Evolutionary conservation across 1,284 basidiomycete species (phyloP), one percentile per base, ranked within the genome.

Genomic region (Agaricales sp.): DNA sequence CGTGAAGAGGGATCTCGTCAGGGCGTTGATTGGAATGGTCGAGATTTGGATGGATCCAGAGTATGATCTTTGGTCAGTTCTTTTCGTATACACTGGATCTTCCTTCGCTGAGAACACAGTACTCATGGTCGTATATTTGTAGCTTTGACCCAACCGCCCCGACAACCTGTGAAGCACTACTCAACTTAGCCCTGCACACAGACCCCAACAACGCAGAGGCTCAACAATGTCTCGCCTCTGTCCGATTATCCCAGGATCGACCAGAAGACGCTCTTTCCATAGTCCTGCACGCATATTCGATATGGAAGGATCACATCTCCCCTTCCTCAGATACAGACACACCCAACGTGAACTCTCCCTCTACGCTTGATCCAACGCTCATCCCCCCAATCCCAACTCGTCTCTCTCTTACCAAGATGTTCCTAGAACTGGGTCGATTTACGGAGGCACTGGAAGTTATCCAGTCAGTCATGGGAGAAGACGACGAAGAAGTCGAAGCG

Each of bases 1-100:
- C 23, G 12, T 26, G 11, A 61, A 75, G 69, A 49, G 91, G 39
- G 19, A 82, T 59, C 84, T 87, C 35, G 83, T 92, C 3, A 73
- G 85, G n/a, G 90, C 91, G 1, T 70, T 95, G 21, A 79, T 95
- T 18, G 88, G 87, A 14, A 94, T 95, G 78, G 88, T 95, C 14
- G 93, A 96, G 64, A 86, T 96, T 23, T 97, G 92, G 87, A 92
- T 97, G 85, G 90, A 93, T 58, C 85, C 84, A 21, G 74, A 74
- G 1, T 82, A 84, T 56, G 92, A 95, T 69, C 70, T 97, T 44
- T 96, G 93, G 93, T 89, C 23, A 13, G 19, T 30, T 2, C 21
- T 11, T 3, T 41, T 26, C 24, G 37, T 6, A 11, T 8, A 38
- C n/a, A 8, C 30, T 35, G 11, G 30, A 35, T 35, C 30, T 35